Base-by-base conservation (phyloP, 2,329 filamentous ascomycete genomes). In the Colletotrichum somersetense region DNA sequence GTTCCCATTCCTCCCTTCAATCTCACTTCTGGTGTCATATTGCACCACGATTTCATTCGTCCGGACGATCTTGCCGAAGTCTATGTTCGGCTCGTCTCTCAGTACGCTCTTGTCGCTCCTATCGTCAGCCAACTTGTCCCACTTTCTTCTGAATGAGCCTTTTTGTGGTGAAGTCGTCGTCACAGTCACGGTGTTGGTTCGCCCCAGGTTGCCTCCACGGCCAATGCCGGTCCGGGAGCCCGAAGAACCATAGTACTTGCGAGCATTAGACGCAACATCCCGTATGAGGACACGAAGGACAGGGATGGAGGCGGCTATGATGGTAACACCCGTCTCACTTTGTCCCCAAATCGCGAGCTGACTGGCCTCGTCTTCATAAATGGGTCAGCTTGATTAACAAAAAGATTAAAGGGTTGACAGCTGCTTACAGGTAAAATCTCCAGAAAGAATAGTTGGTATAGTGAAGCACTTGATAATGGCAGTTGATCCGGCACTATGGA, bases 321-420 rank as follows among this genome's bases (percentile, higher is more conserved):
- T 73, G 35, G 67, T 73, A 12, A 73, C 67, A 16, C 67, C 50
- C 12, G 67, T 16, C 12, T 73, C 71, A 16, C 23, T 33, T 3
- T 62, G 62, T 38, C 71, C 71, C 71, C 71, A 73, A 3, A 73
- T 66, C 2, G 66, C 67, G 0, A 73, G 62, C 0, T 63, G 23
- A 38, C 69, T 46, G 44, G 72, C 58, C 23, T 71, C 66, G 33
- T 71, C 71, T 73, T 14, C 2, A 59, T 2, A 67, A 53, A 16
- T 58, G 50, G 53, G 62, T 80, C 58, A 48, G 77, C 74, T 18
- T 74, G 76, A 64, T 77, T 77, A 23, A 79, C 71, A 33, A 77
- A 74, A 16, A 78, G 76, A 1, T 76, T 76, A 1, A 74, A 74
- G 0, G 77, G 77, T 26, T 6, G 1, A 3, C 3, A n/a, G 16